Evolutionary conservation across 2,329 filamentous ascomycete genomes (phyloP).

Genomic region (Zopfia rhizophila): DNA sequence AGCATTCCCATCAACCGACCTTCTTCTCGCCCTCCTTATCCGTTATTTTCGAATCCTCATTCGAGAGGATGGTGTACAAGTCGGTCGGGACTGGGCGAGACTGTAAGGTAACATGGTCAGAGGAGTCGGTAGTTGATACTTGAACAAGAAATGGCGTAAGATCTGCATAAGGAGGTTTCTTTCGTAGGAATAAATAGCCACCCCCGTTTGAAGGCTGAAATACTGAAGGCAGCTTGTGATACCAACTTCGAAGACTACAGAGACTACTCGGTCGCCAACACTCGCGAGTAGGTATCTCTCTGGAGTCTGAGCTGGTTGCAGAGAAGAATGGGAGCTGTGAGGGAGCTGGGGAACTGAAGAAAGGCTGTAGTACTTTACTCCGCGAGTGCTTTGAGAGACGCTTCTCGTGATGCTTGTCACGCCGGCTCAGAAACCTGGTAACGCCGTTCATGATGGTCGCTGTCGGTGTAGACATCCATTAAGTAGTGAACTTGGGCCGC

Average conservation of each 20-base stretch:
- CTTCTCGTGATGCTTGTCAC: constrained; percentile 65
- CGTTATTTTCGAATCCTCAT: constrained; percentile 62
- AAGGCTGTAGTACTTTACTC: constrained; percentile 44
- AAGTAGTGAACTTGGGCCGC: constrained; percentile 23
- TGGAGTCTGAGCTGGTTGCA: constrained; percentile 15
- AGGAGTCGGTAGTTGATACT: constrained; percentile 26
- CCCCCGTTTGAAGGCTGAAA: constrained; percentile 25
- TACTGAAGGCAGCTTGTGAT: constrained; percentile 35
- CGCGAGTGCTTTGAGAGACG: constrained; percentile 43
- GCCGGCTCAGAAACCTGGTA: constrained; percentile 75
- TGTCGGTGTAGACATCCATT: constrained; percentile 26
- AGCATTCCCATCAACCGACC: constrained; percentile 34
- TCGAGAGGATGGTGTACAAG: constrained; percentile 73
- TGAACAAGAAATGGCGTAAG: constrained; percentile 20
- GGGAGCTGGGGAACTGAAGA: constrained; percentile 29
- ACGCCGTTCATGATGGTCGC: constrained; percentile 58
- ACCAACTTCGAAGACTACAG: constrained; percentile 31
- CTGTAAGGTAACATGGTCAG: constrained; percentile 36
- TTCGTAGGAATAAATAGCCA: constrained; percentile 32
- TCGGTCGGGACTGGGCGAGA: constrained; percentile 49
- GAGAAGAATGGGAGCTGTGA: constrained; percentile 24
- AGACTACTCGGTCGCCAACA: constrained; percentile 30
- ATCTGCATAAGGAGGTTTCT: constrained; percentile 27
- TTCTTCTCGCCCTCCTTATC: constrained; percentile 68
- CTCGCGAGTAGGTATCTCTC: constrained; percentile 12